phyloP scores from a whole-genome alignment of 345 rosid genomes.

The Aquilaria sinensis region DNA sequence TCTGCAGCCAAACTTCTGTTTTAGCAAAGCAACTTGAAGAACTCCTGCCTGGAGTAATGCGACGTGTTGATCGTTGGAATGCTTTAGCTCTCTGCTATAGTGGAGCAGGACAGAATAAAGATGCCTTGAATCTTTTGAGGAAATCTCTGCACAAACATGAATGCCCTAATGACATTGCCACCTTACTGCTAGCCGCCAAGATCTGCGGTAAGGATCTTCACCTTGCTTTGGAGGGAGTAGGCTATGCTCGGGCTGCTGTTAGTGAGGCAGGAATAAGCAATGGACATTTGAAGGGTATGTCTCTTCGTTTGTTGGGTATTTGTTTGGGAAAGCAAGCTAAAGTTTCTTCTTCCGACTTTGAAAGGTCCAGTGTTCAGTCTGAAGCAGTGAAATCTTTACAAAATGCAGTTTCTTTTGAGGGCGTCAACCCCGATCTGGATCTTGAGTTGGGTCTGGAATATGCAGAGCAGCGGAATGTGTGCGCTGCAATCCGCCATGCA shows the following conservation, averaged over 20 bases:
- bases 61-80: slow-evolving; percentile 86
- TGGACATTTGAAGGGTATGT: slow-evolving; percentile 75
- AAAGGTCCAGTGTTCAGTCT: slow-evolving; percentile 74
- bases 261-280: slow-evolving; percentile 48
- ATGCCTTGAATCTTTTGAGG: slow-evolving; percentile 67
- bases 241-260: slow-evolving; percentile 63
- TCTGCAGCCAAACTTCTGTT: slow-evolving; percentile 71
- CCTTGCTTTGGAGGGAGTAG: slow-evolving; percentile 84
- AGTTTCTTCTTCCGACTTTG: slow-evolving; percentile 68
- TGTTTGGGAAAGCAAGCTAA: slow-evolving; percentile 82
- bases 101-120: slow-evolving; percentile 48
- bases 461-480: slow-evolving; percentile 82
- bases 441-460: slow-evolving; percentile 78
- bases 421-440: slow-evolving; percentile 60
- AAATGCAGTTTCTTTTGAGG: slow-evolving; percentile 58
- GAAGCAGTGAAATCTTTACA: slow-evolving; percentile 78
- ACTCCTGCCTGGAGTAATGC: slow-evolving; percentile 69
- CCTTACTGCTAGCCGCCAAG: slow-evolving; percentile 78
- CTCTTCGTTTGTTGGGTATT: slow-evolving; percentile 67
- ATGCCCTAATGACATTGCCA: slow-evolving; percentile 58
- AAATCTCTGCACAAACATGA: slow-evolving; percentile 85
- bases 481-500: slow-evolving; percentile 61
- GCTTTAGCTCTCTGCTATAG: slow-evolving; percentile 69
- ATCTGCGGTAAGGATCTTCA: slow-evolving; percentile 62
- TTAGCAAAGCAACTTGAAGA: slow-evolving; percentile 81